Conservation (phyloP, 176 grass and related monocot species). For the Tillandsia leiboldiana region DNA sequence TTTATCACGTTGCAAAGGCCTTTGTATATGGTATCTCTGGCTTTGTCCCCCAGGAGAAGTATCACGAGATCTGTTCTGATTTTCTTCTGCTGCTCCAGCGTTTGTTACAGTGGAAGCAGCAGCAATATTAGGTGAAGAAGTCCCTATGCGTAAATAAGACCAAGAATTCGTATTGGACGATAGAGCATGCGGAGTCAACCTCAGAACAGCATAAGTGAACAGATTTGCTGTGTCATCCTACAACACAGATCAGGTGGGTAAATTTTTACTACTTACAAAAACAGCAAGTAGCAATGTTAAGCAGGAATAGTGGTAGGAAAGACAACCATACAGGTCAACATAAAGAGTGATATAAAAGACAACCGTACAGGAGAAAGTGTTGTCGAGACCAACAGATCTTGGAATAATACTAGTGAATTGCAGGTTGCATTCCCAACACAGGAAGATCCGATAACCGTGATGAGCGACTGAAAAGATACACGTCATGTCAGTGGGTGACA, state of each 20-base stretch:
- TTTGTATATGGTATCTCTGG: slow-evolving; percentile 45
- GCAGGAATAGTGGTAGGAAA: background rate
- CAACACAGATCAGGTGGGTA: slow-evolving; percentile 6
- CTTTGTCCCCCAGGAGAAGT: slow-evolving; percentile 61
- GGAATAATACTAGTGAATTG: slow-evolving; percentile 78
- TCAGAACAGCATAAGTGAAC: slow-evolving; percentile 68
- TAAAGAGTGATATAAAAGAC: slow-evolving; percentile 19
- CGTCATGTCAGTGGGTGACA: slow-evolving; percentile 38
- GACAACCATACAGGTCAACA: slow-evolving; percentile 12
- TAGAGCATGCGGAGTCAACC: slow-evolving; percentile 84
- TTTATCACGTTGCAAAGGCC: slow-evolving; percentile 69
- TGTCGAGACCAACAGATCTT: slow-evolving; percentile 89
- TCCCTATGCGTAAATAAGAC: slow-evolving; percentile 88
- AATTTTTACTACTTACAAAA: slow-evolving; percentile 11
- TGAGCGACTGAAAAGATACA: slow-evolving; percentile 67
- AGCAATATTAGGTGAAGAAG: slow-evolving; percentile 33
- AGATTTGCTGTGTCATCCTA: slow-evolving; percentile 85
- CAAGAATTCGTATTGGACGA: slow-evolving; percentile 63
- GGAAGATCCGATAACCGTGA: slow-evolving; percentile 58
- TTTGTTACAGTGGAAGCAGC: slow-evolving; percentile 43
- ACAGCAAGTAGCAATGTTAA: background rate
- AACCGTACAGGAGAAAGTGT: slow-evolving; percentile 69
- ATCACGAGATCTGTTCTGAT: slow-evolving; percentile 52
- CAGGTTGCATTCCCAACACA: slow-evolving; percentile 46
- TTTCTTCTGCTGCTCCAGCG: slow-evolving; percentile 44